Percentiles rank a stretch among this genome's conserved stretches.
phyloP scores from a whole-genome alignment of 129 eudicot genomes.

The Flaveria robusta region DNA sequence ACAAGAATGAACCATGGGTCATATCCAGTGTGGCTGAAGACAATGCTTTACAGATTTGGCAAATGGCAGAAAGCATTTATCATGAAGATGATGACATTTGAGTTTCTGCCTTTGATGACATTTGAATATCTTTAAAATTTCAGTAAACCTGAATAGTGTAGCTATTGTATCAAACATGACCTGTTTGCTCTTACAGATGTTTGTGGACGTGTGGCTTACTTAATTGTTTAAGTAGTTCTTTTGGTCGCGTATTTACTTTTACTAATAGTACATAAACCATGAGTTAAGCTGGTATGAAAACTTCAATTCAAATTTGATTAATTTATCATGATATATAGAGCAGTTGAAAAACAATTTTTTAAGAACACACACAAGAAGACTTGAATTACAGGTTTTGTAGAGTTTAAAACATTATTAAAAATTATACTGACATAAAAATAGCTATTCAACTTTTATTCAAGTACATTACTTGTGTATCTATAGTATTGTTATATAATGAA shows the following conservation, averaged over 20 bases:
- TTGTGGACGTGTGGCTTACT: constrained; percentile 8
- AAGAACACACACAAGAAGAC: too few species aligned
- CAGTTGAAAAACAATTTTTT: too few species aligned
- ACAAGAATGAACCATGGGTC: constrained; percentile 90
- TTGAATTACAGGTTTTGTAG: too few species aligned
- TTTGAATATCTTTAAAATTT: not conserved
- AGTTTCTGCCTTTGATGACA: not conserved
- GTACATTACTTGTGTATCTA: too few species aligned
- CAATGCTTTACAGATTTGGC: constrained; percentile 82
- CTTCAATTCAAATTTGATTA: too few species aligned
- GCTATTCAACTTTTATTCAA: too few species aligned
- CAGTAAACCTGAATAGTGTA: constrained; percentile 1
- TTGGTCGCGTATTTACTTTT: not conserved
- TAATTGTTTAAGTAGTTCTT: not conserved
- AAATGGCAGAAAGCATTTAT: constrained; percentile 85
- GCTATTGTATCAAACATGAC: constrained; percentile 16
- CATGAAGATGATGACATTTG: constrained; percentile 63
- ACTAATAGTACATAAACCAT: not conserved
- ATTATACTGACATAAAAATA: too few species aligned
- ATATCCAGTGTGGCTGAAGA: constrained; percentile 87
- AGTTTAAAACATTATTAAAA: too few species aligned
- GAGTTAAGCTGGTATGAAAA: not conserved
- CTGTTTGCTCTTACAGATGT: not conserved
- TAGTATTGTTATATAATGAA: too few species aligned
- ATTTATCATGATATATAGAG: not conserved